phyloP scores from a whole-genome alignment of 169 alveolate genomes.

The Miamiensis avidus region DNA sequence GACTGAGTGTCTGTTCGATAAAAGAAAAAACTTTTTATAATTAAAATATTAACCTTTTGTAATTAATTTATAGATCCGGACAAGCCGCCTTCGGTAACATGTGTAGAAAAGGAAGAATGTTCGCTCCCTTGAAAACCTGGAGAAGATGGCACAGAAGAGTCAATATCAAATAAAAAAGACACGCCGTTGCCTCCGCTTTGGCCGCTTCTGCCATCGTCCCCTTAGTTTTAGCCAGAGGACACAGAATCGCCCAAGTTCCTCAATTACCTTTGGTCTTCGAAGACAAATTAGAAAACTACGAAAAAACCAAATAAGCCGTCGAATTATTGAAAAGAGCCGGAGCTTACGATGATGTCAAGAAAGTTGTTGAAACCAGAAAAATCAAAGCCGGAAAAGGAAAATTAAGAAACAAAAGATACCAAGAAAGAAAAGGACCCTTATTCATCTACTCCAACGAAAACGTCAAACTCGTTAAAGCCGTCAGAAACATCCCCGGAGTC shows the following conservation, averaged over 20 bases:
- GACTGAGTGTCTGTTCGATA: no score
- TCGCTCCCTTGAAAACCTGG: slow-evolving; percentile 97
- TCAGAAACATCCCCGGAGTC: slow-evolving; percentile 98
- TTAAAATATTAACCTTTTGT: no score
- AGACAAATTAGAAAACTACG: slow-evolving; percentile 80
- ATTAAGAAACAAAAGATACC: slow-evolving; percentile 95
- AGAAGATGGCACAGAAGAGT: slow-evolving; percentile 98
- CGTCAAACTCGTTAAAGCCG: slow-evolving; percentile 92
- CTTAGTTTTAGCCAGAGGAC: slow-evolving; percentile 99
- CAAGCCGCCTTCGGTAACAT: slow-evolving; percentile 99
- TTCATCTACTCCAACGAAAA: slow-evolving; percentile 94
- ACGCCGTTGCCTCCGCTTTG: slow-evolving; percentile 97
- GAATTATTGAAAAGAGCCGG: slow-evolving; percentile 88
- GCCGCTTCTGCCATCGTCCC: slow-evolving; percentile 98
- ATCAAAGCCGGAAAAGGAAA: slow-evolving; percentile 96
- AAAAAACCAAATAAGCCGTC: slow-evolving; percentile 93
- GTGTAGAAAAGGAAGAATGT: slow-evolving; percentile 99
- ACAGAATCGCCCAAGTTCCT: slow-evolving; percentile 91
- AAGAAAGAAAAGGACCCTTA: slow-evolving; percentile 96
- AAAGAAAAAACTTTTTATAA: no score
- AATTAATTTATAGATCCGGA: slow-evolving; percentile 83
- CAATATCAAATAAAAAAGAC: slow-evolving; percentile 95
- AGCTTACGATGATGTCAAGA: slow-evolving; percentile 88
- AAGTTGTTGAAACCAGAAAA: slow-evolving; percentile 77
- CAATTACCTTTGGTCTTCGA: slow-evolving; percentile 97